phyloP scores from a whole-genome alignment of 2,329 filamentous ascomycete species.

The Acarospora socialis region DNA sequence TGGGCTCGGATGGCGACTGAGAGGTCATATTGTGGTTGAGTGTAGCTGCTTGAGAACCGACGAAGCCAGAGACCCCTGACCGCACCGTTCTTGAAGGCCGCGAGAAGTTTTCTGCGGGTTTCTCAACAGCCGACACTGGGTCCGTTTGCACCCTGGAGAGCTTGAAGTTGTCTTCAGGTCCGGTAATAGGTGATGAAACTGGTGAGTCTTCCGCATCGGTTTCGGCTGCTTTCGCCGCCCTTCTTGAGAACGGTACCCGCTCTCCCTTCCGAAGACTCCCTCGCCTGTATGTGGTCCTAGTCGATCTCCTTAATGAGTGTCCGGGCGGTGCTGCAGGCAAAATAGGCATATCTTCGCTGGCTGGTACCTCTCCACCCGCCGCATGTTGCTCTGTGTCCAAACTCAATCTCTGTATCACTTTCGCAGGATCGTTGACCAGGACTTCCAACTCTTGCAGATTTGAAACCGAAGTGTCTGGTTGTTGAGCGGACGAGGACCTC shows the following conservation, averaged over 20 bases:
- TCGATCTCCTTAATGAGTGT: slow-evolving; percentile 66
- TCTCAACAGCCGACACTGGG: slow-evolving; percentile 33
- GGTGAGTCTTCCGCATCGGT: slow-evolving; percentile 41
- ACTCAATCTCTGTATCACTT: slow-evolving; percentile 56
- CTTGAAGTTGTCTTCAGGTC: slow-evolving; percentile 32
- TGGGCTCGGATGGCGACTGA: slow-evolving; percentile 18
- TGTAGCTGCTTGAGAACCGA: background rate
- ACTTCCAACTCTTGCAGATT: slow-evolving; percentile 58
- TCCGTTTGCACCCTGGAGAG: slow-evolving; percentile 57
- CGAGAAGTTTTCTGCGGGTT: slow-evolving; percentile 42
- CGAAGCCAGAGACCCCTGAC: slow-evolving; percentile 4
- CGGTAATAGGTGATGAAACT: slow-evolving; percentile 30
- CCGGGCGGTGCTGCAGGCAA: slow-evolving; percentile 60
- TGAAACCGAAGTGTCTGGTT: slow-evolving; percentile 45
- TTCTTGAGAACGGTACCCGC: slow-evolving; percentile 58
- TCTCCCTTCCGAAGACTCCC: slow-evolving; percentile 74
- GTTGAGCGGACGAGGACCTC: slow-evolving; percentile 44
- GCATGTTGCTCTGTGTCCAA: slow-evolving; percentile 32
- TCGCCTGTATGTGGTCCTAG: slow-evolving; percentile 77
- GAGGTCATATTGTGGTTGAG: background rate
- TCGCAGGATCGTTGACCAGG: slow-evolving; percentile 65
- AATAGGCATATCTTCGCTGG: slow-evolving; percentile 67
- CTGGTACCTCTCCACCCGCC: slow-evolving; percentile 27
- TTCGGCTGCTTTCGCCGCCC: slow-evolving; percentile 50
- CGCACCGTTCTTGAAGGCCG: slow-evolving; percentile 39